Conservation (phyloP, 208 protist species). For the Crithidia bombi region DNA sequence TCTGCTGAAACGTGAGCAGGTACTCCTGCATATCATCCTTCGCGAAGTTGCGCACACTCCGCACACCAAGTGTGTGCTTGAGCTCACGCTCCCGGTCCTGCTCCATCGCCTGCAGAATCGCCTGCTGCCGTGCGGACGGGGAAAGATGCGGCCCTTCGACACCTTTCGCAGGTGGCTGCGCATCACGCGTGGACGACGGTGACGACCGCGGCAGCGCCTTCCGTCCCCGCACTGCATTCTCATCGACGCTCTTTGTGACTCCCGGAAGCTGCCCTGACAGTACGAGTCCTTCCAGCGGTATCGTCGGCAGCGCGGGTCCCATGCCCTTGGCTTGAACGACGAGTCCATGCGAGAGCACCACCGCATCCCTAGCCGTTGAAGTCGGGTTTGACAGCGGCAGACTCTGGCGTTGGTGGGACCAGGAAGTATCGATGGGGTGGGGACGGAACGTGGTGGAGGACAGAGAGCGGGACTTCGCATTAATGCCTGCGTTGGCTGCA, state of each 20-base stretch:
- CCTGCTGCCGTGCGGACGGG: not conserved
- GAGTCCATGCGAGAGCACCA: slow-evolving; percentile 9
- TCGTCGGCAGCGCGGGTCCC: slow-evolving; percentile 20
- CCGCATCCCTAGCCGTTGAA: not conserved
- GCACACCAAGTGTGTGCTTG: slow-evolving; percentile 31
- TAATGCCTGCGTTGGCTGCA: not conserved
- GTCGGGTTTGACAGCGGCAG: not conserved
- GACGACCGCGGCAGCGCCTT: not conserved
- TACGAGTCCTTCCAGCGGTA: slow-evolving; percentile 28
- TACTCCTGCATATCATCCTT: slow-evolving; percentile 39
- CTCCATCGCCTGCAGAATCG: slow-evolving; percentile 36
- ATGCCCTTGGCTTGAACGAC: slow-evolving; percentile 11
- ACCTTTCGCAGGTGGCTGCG: not conserved
- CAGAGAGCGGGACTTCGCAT: not conserved
- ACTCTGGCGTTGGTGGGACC: not conserved
- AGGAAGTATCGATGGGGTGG: not conserved
- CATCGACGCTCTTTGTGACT: not conserved
- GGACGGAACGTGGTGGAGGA: not conserved
- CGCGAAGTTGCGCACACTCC: slow-evolving; percentile 34
- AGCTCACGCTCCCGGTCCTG: slow-evolving; percentile 28
- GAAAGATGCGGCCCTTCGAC: not conserved
- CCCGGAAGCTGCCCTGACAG: not conserved
- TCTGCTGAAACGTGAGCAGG: slow-evolving; percentile 25
- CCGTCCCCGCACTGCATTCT: too few relatives aligned
- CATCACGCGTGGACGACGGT: not conserved